Evolutionary conservation across 2,329 filamentous ascomycete genomes (phyloP), one percentile per base, ranked within the genome.

Genomic region (Leptodontidium sp.): DNA sequence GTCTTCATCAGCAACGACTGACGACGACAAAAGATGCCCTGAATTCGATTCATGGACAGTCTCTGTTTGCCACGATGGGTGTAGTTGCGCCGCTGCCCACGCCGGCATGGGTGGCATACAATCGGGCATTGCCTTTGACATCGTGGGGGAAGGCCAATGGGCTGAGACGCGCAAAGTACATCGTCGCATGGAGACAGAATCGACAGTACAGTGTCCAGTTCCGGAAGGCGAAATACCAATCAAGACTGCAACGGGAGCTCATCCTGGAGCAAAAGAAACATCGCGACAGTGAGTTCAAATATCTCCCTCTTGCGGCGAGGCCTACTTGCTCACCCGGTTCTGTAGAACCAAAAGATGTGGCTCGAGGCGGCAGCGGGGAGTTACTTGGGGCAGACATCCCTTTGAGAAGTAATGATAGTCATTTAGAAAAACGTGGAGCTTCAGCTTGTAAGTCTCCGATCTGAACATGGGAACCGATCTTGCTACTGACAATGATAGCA

Each of bases 401-500:
- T 12, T 40, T 12, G 11, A 4, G 9, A 40, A 40, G 7, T 8
- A 40, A 2, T 11, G 11, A 9, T 8, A 40, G 2, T 40, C 8
- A 12, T 40, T 6, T 11, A 8, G 11, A 40, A 40, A 40, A 40
- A 8, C 38, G 11, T 40, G 38, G 38, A 12, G 38, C 11, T 40
- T 9, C 38, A 40, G 38, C 38, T 40, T 32, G 52, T 35, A 35
- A 17, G 52, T 55, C 14, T 35, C 2, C 52, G 17, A 55, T n/a
- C 14, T 55, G 6, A 35, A n/a, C 1, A n/a, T 9, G 2, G 17
- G 17, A 15, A n/a, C 7, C 4, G 14, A n/a, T 35, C 29, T 35
- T 32, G 29, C 52, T 35, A 17, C 35, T n/a, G 29, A 55, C 29
- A 32, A 55, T 29, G 35, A 55, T 55, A 55, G 52, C 52, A 17